These are phyloP conservation scores for Leishmania amazonensis DNA, from an alignment of 208 protist genomes.

Conservation along the genomic window DNA sequence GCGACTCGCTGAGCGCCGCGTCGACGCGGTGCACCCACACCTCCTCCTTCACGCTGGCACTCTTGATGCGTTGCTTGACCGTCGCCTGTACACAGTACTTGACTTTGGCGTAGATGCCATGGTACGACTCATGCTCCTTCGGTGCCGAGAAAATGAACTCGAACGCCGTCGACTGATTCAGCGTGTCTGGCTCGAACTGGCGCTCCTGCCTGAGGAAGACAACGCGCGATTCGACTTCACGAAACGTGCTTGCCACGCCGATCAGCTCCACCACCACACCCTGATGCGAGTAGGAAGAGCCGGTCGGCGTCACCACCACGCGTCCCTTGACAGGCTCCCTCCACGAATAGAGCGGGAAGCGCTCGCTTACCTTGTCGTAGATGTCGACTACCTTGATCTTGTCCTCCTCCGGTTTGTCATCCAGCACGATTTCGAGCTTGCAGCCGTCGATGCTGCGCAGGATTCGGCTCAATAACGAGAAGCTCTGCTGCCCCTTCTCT, in stretches of 20 bases:
- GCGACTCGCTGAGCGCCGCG: constrained; percentile 37
- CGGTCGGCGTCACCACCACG: constrained; percentile 58
- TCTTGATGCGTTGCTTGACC: constrained; percentile 70
- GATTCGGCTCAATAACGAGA: constrained; percentile 67
- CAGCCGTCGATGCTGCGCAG: constrained; percentile 80
- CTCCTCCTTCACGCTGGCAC: constrained; percentile 57
- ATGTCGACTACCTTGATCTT: constrained; percentile 26
- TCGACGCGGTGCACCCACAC: constrained; percentile 80
- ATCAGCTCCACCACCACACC: constrained; percentile 79
- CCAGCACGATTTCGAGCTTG: constrained; percentile 59
- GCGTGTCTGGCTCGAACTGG: constrained; percentile 69
- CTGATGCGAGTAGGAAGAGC: constrained; percentile 60
- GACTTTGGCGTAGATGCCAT: constrained; percentile 69
- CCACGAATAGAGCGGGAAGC: constrained; percentile 56
- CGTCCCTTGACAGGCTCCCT: constrained; percentile 59
- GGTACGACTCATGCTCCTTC: constrained; percentile 89
- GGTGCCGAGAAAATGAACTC: constrained; percentile 74
- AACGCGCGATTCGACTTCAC: constrained; percentile 18
- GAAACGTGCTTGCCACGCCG: constrained; percentile 46
- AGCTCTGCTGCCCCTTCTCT: constrained; percentile 58
- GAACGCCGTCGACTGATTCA: constrained; percentile 44
- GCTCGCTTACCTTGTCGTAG: constrained; percentile 50
- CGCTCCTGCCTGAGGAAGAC: constrained; percentile 76
- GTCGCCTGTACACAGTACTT: constrained; percentile 69
- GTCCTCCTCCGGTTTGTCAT: constrained; percentile 28